A percentile compares a stretch with the other conserved stretches of the same genome.
Evolutionary conservation across 1,284 basidiomycete genomes (phyloP).

Genomic region (Agaricales sp.): DNA sequence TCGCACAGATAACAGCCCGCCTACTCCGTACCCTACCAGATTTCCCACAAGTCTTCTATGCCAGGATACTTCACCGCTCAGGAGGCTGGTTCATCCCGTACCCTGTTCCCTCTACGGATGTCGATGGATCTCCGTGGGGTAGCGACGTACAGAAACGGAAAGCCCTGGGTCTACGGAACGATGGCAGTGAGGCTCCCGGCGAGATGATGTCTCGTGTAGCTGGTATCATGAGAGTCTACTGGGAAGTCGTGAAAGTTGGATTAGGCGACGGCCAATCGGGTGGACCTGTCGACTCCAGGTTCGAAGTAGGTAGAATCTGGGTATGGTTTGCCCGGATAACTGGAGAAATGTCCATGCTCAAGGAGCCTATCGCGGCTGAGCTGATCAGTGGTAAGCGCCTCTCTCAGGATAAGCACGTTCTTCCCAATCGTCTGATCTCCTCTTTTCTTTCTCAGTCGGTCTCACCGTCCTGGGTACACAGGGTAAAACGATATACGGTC

Average conservation of each 20-base stretch:
- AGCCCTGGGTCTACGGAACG: conserved; percentile 55
- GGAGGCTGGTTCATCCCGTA: conserved; percentile 64
- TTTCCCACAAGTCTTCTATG: background rate
- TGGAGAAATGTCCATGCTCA: conserved; percentile 37
- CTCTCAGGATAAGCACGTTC: conserved; percentile 10
- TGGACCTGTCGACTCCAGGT: conserved; percentile 36
- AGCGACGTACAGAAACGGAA: conserved; percentile 51
- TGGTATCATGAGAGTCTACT: conserved; percentile 85
- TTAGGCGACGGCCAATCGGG: conserved; percentile 19
- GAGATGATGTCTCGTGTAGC: conserved; percentile 55
- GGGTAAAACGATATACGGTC: conserved; percentile 57
- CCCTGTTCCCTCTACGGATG: conserved; percentile 37
- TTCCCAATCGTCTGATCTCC: conserved; percentile 8
- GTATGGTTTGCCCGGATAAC: conserved; percentile 55
- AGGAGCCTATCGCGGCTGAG: conserved; percentile 45
- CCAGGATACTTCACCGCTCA: conserved; percentile 73
- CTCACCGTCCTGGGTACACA: conserved; percentile 64
- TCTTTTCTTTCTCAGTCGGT: conserved; percentile 33
- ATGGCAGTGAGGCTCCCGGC: conserved; percentile 22
- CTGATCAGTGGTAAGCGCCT: conserved; percentile 54
- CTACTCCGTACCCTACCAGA: conserved; percentile 32
- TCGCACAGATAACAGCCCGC: conserved; percentile 69
- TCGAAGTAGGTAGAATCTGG: conserved; percentile 59
- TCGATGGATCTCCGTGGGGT: conserved; percentile 34
- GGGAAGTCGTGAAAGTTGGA: conserved; percentile 52